phyloP scores from a whole-genome alignment of 371 early-diverging fungal species.

The Apophysomyces elegans region DNA sequence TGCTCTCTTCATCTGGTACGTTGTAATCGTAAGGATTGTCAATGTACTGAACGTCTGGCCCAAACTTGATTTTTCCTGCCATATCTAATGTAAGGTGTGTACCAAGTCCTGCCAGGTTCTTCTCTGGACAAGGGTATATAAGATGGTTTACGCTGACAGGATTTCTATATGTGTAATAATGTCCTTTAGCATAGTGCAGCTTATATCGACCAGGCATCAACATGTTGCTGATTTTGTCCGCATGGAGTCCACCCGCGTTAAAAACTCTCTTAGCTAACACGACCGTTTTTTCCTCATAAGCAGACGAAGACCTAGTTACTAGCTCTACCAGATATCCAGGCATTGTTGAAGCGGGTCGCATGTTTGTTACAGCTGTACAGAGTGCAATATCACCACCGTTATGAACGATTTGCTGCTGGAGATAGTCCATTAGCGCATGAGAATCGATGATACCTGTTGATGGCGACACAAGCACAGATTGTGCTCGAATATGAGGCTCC shows the following conservation, averaged over 20 bases:
- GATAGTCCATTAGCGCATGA: constrained; percentile 67
- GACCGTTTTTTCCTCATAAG: constrained; percentile 18
- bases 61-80: constrained; percentile 78
- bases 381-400: constrained; percentile 59
- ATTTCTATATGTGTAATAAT: constrained; percentile 69
- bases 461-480: constrained; percentile 66
- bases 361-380: constrained; percentile 51
- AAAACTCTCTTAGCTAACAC: constrained; percentile 69
- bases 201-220: constrained; percentile 43
- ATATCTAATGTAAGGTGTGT: constrained; percentile 87
- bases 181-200: constrained; percentile 77
- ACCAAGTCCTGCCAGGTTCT: constrained; percentile 74
- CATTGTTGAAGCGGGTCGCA: constrained; percentile 30
- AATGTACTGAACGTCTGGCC: constrained; percentile 78
- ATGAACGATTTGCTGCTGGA: constrained; percentile 46
- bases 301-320: constrained; percentile 33
- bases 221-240: constrained; percentile 69
- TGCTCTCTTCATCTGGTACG: constrained; percentile 48
- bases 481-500: constrained; percentile 69
- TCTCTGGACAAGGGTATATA: constrained; percentile 88
- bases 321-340: constrained; percentile 54
- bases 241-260: constrained; percentile 80
- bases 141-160: constrained; percentile 58
- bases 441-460: constrained; percentile 87
- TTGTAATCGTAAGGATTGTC: constrained; percentile 62